These are phyloP conservation scores for Solanum acaule DNA, from an alignment of 257 asterid species.

Conservation along the genomic window DNA sequence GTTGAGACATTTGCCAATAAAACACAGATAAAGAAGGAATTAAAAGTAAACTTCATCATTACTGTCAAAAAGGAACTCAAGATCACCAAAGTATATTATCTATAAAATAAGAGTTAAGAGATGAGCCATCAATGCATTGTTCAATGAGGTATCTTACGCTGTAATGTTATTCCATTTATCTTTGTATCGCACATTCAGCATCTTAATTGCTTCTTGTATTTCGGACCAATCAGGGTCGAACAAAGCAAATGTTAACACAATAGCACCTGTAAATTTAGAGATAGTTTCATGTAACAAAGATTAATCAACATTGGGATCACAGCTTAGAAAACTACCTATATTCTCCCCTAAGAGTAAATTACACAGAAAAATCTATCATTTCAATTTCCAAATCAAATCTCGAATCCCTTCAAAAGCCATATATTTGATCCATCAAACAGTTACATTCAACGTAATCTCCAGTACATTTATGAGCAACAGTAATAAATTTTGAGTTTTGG, in stretches of 20 bases:
- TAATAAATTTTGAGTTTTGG: background rate
- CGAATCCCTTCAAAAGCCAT: background rate
- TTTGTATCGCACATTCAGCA: slow-evolving; percentile 47
- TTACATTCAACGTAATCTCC: background rate
- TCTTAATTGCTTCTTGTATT: slow-evolving; percentile 46
- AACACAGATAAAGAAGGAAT: background rate
- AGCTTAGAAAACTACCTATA: background rate
- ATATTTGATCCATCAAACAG: background rate
- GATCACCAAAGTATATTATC: background rate
- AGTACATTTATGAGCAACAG: background rate
- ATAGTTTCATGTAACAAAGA: background rate
- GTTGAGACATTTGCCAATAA: background rate
- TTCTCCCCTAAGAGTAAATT: background rate
- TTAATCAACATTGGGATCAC: background rate
- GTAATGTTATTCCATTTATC: slow-evolving; percentile 36
- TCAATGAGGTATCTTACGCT: slow-evolving; percentile 25
- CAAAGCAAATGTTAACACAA: slow-evolving; percentile 43
- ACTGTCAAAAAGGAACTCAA: background rate
- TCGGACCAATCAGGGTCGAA: slow-evolving; percentile 41
- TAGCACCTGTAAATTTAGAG: slow-evolving; percentile 28
- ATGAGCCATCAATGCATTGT: background rate
- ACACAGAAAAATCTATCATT: background rate
- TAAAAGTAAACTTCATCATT: background rate
- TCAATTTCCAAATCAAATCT: background rate
- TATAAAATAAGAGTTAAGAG: background rate